A percentile compares a stretch with the other conserved stretches of the same genome.
Conservation (phyloP, 2,329 filamentous ascomycete genomes). For the Boeremia lycopersici region DNA sequence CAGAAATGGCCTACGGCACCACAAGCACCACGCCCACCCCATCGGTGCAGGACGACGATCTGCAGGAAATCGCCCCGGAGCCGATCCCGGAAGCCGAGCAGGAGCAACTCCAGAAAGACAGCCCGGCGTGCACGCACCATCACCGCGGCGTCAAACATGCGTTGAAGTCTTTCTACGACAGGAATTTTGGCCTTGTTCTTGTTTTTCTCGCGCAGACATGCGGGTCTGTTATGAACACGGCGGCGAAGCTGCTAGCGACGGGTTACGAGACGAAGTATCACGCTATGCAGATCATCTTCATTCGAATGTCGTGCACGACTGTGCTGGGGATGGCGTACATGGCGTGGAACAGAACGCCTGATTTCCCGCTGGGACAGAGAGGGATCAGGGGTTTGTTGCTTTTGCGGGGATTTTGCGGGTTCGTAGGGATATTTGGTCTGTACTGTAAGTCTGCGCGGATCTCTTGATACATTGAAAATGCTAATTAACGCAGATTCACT, state of each 20-base stretch:
- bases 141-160: neutral
- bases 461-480: slow-evolving; percentile 1
- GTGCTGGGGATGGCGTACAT: slow-evolving; percentile 72
- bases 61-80: slow-evolving; percentile 9
- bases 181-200: slow-evolving; percentile 32
- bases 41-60: neutral
- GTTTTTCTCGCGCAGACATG: slow-evolving; percentile 49
- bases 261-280: slow-evolving; percentile 35
- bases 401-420: slow-evolving; percentile 32
- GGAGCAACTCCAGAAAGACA: slow-evolving; percentile 7
- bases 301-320: slow-evolving; percentile 75
- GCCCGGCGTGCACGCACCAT: slow-evolving; percentile 4
- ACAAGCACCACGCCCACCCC: neutral
- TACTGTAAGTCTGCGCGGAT: slow-evolving; percentile 47
- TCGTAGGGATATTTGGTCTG: slow-evolving; percentile 35
- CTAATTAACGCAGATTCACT: slow-evolving; percentile 56
- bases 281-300: slow-evolving; percentile 69
- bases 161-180: slow-evolving; percentile 25
- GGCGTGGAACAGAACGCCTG: slow-evolving; percentile 60
- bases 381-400: slow-evolving; percentile 28
- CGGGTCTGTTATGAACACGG: slow-evolving; percentile 34
- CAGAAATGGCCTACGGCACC: slow-evolving; percentile 19
- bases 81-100: slow-evolving; percentile 9
- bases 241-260: slow-evolving; percentile 33
- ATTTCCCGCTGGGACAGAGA: slow-evolving; percentile 30